A percentile compares a stretch with the other conserved stretches of the same genome.
phyloP scores from a whole-genome alignment of 2,329 filamentous ascomycete species.

The Dactylellina parvicollis region DNA sequence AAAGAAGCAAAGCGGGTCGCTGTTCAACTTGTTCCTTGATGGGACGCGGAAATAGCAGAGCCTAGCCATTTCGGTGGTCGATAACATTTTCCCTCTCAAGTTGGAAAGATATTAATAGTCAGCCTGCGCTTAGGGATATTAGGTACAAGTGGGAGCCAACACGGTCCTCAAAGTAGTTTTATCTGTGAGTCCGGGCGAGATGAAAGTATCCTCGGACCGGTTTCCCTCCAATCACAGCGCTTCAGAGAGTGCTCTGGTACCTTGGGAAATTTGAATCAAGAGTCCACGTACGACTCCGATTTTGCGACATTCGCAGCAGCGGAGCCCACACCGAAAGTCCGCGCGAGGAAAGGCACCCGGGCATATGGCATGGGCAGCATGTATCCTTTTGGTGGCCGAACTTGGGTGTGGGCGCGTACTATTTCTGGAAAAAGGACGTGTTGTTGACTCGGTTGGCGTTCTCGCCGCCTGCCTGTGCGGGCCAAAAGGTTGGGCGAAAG shows the following conservation, averaged over 20 bases:
- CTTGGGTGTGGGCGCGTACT: constrained; percentile 53
- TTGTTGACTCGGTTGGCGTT: constrained; percentile 21
- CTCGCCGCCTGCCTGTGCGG: constrained; percentile 1
- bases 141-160: background rate
- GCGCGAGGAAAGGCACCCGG: background rate
- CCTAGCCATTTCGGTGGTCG: constrained; percentile 15
- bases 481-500: constrained; percentile 43
- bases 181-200: background rate
- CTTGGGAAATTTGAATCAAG: constrained; percentile 33
- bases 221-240: constrained; percentile 43
- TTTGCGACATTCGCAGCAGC: background rate
- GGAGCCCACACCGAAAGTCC: background rate
- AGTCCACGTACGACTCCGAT: background rate
- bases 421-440: constrained; percentile 45
- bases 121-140: constrained; percentile 43
- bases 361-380: background rate
- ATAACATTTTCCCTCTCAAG: constrained; percentile 2
- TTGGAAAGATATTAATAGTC: constrained; percentile 49
- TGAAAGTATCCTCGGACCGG: constrained; percentile 3
- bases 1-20: constrained; percentile 25
- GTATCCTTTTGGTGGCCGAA: constrained; percentile 10
- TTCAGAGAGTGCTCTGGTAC: background rate
- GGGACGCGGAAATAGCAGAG: background rate
- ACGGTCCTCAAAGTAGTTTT: constrained; percentile 1
- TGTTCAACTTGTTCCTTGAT: background rate